Conservation (phyloP, 1,284 basidiomycete species). For the Ganoderma sp. region DNA sequence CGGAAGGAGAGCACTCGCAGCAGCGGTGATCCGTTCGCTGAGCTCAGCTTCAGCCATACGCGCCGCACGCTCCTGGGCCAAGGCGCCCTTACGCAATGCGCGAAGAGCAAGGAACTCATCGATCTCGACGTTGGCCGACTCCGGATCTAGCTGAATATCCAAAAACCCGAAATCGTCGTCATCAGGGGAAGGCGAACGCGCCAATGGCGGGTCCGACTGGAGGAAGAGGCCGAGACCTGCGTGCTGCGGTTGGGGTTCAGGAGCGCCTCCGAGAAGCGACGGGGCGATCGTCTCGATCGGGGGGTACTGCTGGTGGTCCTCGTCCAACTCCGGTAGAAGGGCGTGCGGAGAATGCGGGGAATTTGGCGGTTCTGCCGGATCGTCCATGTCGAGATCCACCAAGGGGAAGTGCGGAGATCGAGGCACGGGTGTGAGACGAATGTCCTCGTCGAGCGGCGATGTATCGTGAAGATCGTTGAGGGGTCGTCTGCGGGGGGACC, state of each 20-base stretch:
- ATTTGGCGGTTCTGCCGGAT: slow-evolving; percentile 17
- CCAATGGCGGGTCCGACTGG: slow-evolving; percentile 40
- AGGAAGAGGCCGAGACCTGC: slow-evolving; percentile 37
- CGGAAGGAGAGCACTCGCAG: slow-evolving; percentile 36
- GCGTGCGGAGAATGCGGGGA: slow-evolving; percentile 30
- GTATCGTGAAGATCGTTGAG: slow-evolving; percentile 29
- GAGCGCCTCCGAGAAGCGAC: slow-evolving; percentile 27
- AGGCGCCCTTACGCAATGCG: slow-evolving; percentile 47
- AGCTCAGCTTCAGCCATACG: slow-evolving; percentile 45
- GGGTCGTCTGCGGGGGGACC: slow-evolving; percentile 29
- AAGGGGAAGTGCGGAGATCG: slow-evolving; percentile 30
- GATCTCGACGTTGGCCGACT: slow-evolving; percentile 41
- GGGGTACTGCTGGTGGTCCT: slow-evolving; percentile 8
- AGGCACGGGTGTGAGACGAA: slow-evolving; percentile 32
- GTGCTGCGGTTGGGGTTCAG: slow-evolving; percentile 20
- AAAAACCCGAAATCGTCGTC: slow-evolving; percentile 46
- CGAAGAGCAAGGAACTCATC: slow-evolving; percentile 42
- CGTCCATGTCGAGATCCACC: slow-evolving; percentile 26
- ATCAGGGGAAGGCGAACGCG: slow-evolving; percentile 55
- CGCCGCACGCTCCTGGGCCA: slow-evolving; percentile 49
- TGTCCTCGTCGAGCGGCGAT: slow-evolving; percentile 24
- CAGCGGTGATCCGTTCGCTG: slow-evolving; percentile 37
- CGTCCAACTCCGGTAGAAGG: slow-evolving; percentile 26
- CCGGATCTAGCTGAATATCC: slow-evolving; percentile 47
- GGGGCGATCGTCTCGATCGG: slow-evolving; percentile 30